Evolutionary conservation across 345 rosid species (phyloP).

Genomic region (Eucalyptus albens): DNA sequence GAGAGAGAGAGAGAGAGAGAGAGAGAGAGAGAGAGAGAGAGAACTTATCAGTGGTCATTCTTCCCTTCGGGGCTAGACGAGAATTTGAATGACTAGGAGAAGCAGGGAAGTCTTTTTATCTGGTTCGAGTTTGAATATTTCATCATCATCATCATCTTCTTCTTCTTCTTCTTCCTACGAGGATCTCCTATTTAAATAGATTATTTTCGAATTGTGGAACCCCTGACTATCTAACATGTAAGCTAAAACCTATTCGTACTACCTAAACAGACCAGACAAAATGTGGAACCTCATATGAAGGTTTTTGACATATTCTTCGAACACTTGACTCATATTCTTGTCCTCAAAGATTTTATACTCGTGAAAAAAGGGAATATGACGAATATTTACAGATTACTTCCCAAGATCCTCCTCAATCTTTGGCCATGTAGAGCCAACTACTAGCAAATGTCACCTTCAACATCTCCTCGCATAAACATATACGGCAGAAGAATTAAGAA

Average conservation of each 20-base stretch:
- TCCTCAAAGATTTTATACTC: neutral
- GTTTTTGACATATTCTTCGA: neutral
- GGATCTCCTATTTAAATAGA: neutral
- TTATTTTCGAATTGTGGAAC: too few species aligned
- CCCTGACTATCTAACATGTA: neutral
- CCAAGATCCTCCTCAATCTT: neutral
- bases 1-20: neutral
- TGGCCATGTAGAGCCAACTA: neutral
- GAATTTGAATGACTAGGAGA: neutral
- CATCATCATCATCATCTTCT: neutral
- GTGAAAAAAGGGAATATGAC: neutral
- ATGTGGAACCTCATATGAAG: neutral
- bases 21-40: neutral
- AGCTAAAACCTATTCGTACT: neutral
- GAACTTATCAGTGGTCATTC: neutral
- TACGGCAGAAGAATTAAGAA: neutral
- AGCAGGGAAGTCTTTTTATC: neutral
- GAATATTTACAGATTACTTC: neutral
- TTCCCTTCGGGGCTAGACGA: neutral
- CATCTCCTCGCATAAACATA: neutral
- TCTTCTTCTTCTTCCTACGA: neutral
- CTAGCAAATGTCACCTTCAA: neutral
- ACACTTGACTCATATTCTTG: neutral
- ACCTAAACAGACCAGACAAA: neutral
- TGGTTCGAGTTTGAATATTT: neutral